phyloP scores from a whole-genome alignment of 345 rosid species.

The Kernera saxatilis region DNA sequence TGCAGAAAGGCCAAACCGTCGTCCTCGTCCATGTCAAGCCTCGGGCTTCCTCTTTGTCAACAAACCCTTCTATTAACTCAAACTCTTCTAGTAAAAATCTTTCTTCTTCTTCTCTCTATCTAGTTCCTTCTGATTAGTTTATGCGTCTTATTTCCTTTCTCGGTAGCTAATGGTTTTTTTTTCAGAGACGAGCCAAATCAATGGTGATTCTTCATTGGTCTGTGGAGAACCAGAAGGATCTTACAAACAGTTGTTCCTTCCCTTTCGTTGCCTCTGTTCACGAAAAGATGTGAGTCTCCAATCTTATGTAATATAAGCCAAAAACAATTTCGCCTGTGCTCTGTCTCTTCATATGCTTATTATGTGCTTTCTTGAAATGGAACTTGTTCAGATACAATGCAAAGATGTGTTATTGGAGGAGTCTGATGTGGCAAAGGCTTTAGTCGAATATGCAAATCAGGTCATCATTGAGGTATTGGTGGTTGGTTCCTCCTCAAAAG shows the following conservation, averaged over 20 bases:
- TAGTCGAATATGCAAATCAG: constrained; percentile 51
- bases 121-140: background rate
- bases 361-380: constrained; percentile 1
- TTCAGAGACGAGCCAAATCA: constrained; percentile 42
- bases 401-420: constrained; percentile 77
- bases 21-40: constrained; percentile 71
- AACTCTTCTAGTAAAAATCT: constrained; percentile 20
- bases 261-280: constrained; percentile 85
- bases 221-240: constrained; percentile 47
- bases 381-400: constrained; percentile 57
- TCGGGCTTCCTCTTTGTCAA: constrained; percentile 25
- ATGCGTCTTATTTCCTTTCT: background rate
- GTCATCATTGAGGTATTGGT: constrained; percentile 58
- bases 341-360: constrained; percentile 11
- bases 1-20: constrained; percentile 58
- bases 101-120: constrained; percentile 1
- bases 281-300: constrained; percentile 67
- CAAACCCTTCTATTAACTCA: constrained; percentile 22
- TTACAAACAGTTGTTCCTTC: constrained; percentile 69
- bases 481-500: constrained; percentile 57
- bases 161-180: background rate
- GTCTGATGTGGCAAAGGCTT: constrained; percentile 62
- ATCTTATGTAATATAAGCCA: background rate
- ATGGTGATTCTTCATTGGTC: constrained; percentile 33
- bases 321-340: background rate